A percentile compares a stretch with the other conserved stretches of the same genome.
Conservation (phyloP, 441 rosid genomes). For the Euphorbia schlechtendalii region DNA sequence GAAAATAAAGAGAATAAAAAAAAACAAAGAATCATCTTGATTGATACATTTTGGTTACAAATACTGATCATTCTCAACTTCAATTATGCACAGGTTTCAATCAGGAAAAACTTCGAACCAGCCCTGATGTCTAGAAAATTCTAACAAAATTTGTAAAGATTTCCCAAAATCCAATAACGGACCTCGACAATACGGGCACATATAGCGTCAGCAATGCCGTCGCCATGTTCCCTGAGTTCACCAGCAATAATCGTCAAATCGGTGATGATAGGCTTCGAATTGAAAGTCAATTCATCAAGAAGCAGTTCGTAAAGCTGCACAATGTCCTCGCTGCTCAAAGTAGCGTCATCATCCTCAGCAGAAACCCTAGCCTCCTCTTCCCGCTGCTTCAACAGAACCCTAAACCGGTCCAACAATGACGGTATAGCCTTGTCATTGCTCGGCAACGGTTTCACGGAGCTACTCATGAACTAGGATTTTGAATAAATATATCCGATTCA, state of each 20-base stretch:
- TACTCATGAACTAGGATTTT: conserved; percentile 7
- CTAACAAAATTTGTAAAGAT: too few relatives aligned
- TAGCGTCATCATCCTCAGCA: conserved; percentile 26
- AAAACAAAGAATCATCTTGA: not conserved
- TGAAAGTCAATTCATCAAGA: conserved; percentile 65
- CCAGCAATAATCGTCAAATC: conserved; percentile 97
- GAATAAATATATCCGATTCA: conserved; percentile 24
- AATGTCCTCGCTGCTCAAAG: conserved; percentile 42
- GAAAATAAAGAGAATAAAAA: too few relatives aligned
- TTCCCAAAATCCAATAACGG: conserved; percentile 14
- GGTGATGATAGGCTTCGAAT: conserved; percentile 93
- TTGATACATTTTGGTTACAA: not conserved
- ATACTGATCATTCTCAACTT: not conserved
- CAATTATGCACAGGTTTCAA: not conserved
- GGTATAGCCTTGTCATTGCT: conserved; percentile 35
- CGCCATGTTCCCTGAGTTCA: conserved; percentile 68
- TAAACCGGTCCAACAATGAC: conserved; percentile 43
- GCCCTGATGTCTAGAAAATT: not conserved
- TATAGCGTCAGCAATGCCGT: conserved; percentile 84
- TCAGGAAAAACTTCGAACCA: not conserved
- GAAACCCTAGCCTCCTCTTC: conserved; percentile 32
- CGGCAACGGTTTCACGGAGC: conserved; percentile 27
- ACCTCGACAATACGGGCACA: conserved; percentile 91
- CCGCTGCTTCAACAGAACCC: conserved; percentile 45
- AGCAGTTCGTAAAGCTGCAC: conserved; percentile 65